Evolutionary conservation across 1,139 yeast species (phyloP), one percentile per base, ranked within the genome.

Genomic region (Scheffersomyces quercinus): DNA sequence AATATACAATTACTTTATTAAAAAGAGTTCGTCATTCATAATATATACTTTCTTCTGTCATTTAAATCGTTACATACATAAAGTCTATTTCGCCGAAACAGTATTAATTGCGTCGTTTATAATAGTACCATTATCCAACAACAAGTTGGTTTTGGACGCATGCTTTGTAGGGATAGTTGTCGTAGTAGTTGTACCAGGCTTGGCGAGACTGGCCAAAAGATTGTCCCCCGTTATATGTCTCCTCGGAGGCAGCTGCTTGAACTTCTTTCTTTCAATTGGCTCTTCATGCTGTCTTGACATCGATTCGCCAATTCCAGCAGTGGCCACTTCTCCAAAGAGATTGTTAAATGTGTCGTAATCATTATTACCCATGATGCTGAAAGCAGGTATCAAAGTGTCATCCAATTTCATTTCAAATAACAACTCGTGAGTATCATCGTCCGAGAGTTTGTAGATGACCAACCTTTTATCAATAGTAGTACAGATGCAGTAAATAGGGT

Each of bases 401-500:
- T 36, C 48, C 28, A 56, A 36, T 12, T 40, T 42, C 20, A 50
- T 40, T 29, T 49, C 46, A 29, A 55, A 37, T 15, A 51, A 39
- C 37, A 46, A 37, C 30, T 51, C 55, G 9, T 34, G 24, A 2
- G 52, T 42, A 15, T 52, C 51, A 41, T 62, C 58, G 43, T 62
- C 67, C 39, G 32, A 50, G 7, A 67, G 52, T 42, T 58, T 60
- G 46, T 63, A 63, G n/a, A 65, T 51, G 11, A 59, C 53, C 28
- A 64, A 40, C 28, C 51, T 43, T 35, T 53, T 54, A 38, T 63
- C 65, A 9, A 65, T 47, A 11, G 64, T 58, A 12, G 67, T 48
- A 15, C 60, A 49, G 12, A 65, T 39, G 8, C 63, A 45, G 38
- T 57, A 64, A 3, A 66, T 47, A 12, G 70, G 68, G 37, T 53